Evolutionary conservation across 495 filamentous ascomycete species (phyloP).

Genomic region (Penicillium herquei): DNA sequence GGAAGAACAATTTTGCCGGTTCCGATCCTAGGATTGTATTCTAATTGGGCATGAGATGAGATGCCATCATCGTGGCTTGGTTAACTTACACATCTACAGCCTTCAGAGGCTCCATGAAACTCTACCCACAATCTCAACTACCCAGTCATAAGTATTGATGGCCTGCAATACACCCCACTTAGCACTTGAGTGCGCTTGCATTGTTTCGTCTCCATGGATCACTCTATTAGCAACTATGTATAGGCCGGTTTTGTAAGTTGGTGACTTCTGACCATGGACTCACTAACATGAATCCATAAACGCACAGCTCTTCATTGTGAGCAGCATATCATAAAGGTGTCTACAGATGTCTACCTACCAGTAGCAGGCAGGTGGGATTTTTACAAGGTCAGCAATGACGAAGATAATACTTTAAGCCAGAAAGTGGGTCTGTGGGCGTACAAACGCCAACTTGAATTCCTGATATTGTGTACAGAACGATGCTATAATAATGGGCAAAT

Average conservation of each 20-base stretch:
- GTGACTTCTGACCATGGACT: conserved; percentile 13
- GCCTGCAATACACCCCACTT: conserved; percentile 6
- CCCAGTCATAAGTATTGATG: background rate
- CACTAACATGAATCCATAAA: conserved; percentile 7
- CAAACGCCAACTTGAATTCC: conserved; percentile 1
- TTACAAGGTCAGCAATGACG: background rate
- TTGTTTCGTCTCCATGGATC: conserved; percentile 3
- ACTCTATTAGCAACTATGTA: conserved; percentile 17
- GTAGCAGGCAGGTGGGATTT: background rate
- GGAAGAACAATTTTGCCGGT: too few species aligned
- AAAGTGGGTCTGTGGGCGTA: conserved; percentile 10
- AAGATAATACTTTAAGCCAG: background rate
- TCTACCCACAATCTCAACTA: background rate
- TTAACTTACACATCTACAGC: background rate
- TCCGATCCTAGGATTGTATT: too few species aligned
- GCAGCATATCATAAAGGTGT: too few species aligned
- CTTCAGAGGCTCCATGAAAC: background rate
- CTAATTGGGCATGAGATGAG: too few species aligned
- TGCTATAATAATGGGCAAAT: conserved; percentile 26
- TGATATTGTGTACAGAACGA: background rate
- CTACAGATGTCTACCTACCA: too few species aligned
- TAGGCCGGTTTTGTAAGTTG: conserved; percentile 8
- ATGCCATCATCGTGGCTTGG: too few species aligned
- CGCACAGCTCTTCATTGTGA: background rate
- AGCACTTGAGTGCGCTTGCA: background rate